Percentiles rank a stretch among this genome's conserved stretches.
Evolutionary conservation across 1,139 yeast species (phyloP).

Genomic region (Taiozyma sp.): DNA sequence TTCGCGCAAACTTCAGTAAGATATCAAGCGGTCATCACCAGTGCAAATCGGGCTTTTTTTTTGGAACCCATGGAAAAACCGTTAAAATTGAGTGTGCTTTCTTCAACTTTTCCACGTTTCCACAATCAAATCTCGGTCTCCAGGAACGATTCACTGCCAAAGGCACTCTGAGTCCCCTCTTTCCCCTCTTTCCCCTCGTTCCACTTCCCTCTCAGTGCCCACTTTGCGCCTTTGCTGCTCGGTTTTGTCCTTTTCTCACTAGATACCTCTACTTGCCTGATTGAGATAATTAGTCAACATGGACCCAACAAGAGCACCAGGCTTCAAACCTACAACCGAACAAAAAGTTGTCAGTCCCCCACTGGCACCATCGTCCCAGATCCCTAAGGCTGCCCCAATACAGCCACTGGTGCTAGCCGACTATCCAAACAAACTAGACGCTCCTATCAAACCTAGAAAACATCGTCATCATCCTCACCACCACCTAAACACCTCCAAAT

Average conservation of each 20-base stretch:
- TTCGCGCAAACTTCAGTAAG: not conserved
- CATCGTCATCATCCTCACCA: slow-evolving; percentile 22
- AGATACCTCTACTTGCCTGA: not conserved
- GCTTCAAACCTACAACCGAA: slow-evolving; percentile 68
- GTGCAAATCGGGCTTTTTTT: not conserved
- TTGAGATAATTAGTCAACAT: slow-evolving; percentile 27
- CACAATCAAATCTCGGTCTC: not conserved
- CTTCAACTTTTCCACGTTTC: not conserved
- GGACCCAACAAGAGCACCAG: slow-evolving; percentile 83
- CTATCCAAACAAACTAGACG: slow-evolving; percentile 63
- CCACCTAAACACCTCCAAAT: slow-evolving; percentile 4
- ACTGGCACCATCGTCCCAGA: slow-evolving; percentile 61
- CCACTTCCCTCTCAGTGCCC: not conserved
- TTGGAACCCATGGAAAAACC: not conserved
- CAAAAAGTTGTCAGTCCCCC: slow-evolving; percentile 57
- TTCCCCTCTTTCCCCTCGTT: too few relatives aligned
- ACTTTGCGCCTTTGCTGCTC: not conserved
- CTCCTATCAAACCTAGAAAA: slow-evolving; percentile 55
- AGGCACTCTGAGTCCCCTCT: not conserved
- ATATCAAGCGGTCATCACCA: not conserved
- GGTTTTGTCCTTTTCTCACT: not conserved
- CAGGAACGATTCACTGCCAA: not conserved
- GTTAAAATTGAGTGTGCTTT: not conserved
- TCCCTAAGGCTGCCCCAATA: slow-evolving; percentile 75
- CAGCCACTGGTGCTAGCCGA: slow-evolving; percentile 76